These are phyloP conservation scores for Emericellopsis terricola DNA, from an alignment of 495 filamentous ascomycete genomes.

Conservation along the genomic window DNA sequence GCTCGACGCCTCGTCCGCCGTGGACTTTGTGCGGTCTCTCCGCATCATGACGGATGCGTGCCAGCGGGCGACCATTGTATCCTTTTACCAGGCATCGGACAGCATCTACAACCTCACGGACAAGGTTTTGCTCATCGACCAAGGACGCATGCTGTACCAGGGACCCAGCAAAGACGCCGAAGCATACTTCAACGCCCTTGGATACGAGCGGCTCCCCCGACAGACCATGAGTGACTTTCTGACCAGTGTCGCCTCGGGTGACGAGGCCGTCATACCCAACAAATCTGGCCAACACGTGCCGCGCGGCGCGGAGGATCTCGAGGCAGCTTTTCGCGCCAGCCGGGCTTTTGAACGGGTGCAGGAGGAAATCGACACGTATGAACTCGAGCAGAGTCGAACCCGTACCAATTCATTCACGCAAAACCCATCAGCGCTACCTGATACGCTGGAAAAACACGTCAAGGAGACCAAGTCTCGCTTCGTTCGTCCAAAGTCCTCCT, in stretches of 20 bases:
- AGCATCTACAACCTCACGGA: conserved; percentile 51
- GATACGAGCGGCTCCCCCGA: conserved; percentile 27
- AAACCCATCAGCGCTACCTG: no score
- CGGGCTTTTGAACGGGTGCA: neutral
- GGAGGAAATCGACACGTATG: neutral
- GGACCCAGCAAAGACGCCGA: conserved; percentile 38
- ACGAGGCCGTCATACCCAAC: conserved; percentile 36
- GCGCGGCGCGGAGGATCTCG: conserved; percentile 19
- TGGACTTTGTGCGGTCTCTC: conserved; percentile 28
- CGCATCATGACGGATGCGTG: conserved; percentile 35
- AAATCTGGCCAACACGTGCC: conserved; percentile 39
- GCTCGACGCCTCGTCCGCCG: conserved; percentile 27
- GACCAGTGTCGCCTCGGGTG: conserved; percentile 49
- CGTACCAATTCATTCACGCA: no score
- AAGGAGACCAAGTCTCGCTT: conserved; percentile 23
- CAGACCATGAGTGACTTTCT: conserved; percentile 56
- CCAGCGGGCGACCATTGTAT: conserved; percentile 36
- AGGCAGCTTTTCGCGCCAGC: neutral
- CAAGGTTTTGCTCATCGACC: conserved; percentile 45
- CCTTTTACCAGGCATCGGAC: conserved; percentile 57
- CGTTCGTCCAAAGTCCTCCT: conserved; percentile 24
- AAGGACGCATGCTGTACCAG: conserved; percentile 49
- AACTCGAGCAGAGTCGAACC: no score
- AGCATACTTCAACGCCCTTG: conserved; percentile 42
- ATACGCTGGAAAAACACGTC: conserved; percentile 11